A percentile compares a stretch with the other conserved stretches of the same genome.
Conservation (phyloP, 768 basidiomycete species). For the Trametes maxima region DNA sequence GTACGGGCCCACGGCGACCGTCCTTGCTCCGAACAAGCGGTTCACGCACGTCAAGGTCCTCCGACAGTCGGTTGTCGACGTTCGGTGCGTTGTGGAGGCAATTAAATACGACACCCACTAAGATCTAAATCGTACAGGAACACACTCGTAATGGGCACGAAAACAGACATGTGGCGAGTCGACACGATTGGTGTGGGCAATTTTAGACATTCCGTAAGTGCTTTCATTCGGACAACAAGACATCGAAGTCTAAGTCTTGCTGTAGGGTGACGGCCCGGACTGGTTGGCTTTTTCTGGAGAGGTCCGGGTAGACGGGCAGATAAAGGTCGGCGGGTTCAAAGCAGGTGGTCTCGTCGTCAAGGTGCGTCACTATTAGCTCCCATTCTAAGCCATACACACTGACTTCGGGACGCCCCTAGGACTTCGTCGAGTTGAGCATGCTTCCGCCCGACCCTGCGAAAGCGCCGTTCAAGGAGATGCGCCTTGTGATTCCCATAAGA, state of each 20-base stretch:
- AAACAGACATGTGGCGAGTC: slow-evolving; percentile 71
- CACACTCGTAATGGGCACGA: slow-evolving; percentile 49
- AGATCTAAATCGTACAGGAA: slow-evolving; percentile 39
- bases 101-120: not conserved
- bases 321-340: slow-evolving; percentile 64
- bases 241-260: not conserved
- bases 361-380: slow-evolving; percentile 38
- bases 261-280: slow-evolving; percentile 62
- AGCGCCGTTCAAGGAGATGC: slow-evolving; percentile 59
- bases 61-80: slow-evolving; percentile 70
- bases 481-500: slow-evolving; percentile 63
- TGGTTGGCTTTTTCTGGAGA: slow-evolving; percentile 67
- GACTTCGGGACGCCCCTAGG: slow-evolving; percentile 41
- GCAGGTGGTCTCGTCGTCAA: slow-evolving; percentile 65
- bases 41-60: slow-evolving; percentile 61
- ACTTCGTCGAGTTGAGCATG: slow-evolving; percentile 64
- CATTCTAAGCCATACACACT: too few relatives aligned
- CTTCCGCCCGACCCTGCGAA: slow-evolving; percentile 57
- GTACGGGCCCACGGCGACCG: slow-evolving; percentile 49
- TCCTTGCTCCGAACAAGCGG: slow-evolving; percentile 25
- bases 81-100: slow-evolving; percentile 39
- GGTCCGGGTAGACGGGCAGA: slow-evolving; percentile 49
- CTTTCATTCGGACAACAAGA: not conserved
- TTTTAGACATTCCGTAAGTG: slow-evolving; percentile 58
- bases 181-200: slow-evolving; percentile 65